Evolutionary conservation across 1,139 yeast species (phyloP).

Genomic region (Wickerhamomyces sp.): DNA sequence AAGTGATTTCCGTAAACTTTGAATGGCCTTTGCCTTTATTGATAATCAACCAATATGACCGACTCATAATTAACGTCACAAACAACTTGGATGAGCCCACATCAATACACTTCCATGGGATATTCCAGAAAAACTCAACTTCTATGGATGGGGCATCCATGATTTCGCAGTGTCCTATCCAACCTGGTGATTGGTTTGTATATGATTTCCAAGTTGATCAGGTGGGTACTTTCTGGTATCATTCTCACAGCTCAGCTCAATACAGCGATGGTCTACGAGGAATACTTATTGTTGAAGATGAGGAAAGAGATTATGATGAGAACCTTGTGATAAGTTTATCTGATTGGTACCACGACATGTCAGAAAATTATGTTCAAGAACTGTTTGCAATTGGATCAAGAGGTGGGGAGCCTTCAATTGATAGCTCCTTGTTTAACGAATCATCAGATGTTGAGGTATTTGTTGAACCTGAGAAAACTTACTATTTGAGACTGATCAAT

Average conservation of each 20-base stretch:
- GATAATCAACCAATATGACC: slow-evolving; percentile 41
- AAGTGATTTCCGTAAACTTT: slow-evolving; percentile 42
- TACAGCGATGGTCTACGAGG: slow-evolving; percentile 59
- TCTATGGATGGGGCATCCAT: slow-evolving; percentile 59
- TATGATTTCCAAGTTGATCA: slow-evolving; percentile 51
- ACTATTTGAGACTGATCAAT: slow-evolving; percentile 46
- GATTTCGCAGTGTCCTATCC: slow-evolving; percentile 59
- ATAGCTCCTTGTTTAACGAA: slow-evolving; percentile 47
- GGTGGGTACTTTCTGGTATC: slow-evolving; percentile 60
- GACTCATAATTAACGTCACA: slow-evolving; percentile 41
- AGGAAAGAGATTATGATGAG: slow-evolving; percentile 41
- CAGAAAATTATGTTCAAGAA: slow-evolving; percentile 31
- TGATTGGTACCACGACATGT: slow-evolving; percentile 47
- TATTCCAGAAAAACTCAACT: slow-evolving; percentile 42
- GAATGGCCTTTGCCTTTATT: slow-evolving; percentile 53
- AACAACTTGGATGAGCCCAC: slow-evolving; percentile 45
- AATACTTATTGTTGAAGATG: slow-evolving; percentile 43
- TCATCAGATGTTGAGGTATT: slow-evolving; percentile 40
- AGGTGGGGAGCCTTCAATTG: slow-evolving; percentile 55
- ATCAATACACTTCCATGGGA: slow-evolving; percentile 57
- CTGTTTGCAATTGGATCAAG: slow-evolving; percentile 38
- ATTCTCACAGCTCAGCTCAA: slow-evolving; percentile 54
- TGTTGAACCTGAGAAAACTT: slow-evolving; percentile 45
- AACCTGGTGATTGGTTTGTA: slow-evolving; percentile 45
- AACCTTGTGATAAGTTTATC: slow-evolving; percentile 42